These are phyloP conservation scores for Penicillium pulvis DNA, from an alignment of 495 filamentous ascomycete genomes.

Conservation along the genomic window DNA sequence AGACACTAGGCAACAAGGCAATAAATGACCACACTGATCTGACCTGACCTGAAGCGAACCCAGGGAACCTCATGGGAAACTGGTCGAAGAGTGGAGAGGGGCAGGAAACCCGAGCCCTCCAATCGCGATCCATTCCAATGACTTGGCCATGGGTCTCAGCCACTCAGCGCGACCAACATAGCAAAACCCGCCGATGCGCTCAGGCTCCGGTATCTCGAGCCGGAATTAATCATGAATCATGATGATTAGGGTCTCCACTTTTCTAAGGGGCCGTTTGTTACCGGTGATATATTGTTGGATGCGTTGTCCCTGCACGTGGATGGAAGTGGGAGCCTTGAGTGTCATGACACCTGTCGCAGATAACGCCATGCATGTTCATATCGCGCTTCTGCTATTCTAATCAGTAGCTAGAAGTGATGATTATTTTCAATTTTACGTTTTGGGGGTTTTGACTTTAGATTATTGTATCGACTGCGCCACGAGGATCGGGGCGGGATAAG, in stretches of 20 bases:
- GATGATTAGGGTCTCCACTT: neutral
- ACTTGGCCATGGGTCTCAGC: constrained; percentile 4
- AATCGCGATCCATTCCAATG: constrained; percentile 1
- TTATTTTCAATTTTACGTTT: neutral
- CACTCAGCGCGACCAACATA: neutral
- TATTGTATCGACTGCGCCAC: neutral
- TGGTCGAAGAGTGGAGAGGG: neutral
- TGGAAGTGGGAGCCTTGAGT: neutral
- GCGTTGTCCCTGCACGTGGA: neutral
- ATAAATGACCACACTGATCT: neutral
- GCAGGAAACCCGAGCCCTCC: constrained; percentile 1
- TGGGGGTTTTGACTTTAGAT: neutral
- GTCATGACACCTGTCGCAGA: neutral
- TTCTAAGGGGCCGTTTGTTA: neutral
- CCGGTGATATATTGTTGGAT: neutral
- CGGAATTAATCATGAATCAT: neutral
- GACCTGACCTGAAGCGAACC: neutral
- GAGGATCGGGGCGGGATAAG: neutral
- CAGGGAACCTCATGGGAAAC: neutral
- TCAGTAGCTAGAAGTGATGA: no score
- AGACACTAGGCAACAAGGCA: neutral
- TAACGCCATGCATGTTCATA: neutral
- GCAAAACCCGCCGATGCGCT: neutral
- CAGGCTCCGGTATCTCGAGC: neutral
- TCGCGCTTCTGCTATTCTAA: no score